Evolutionary conservation across 2,329 filamentous ascomycete species (phyloP).

Genomic region (Ambrosiella beaveri): DNA sequence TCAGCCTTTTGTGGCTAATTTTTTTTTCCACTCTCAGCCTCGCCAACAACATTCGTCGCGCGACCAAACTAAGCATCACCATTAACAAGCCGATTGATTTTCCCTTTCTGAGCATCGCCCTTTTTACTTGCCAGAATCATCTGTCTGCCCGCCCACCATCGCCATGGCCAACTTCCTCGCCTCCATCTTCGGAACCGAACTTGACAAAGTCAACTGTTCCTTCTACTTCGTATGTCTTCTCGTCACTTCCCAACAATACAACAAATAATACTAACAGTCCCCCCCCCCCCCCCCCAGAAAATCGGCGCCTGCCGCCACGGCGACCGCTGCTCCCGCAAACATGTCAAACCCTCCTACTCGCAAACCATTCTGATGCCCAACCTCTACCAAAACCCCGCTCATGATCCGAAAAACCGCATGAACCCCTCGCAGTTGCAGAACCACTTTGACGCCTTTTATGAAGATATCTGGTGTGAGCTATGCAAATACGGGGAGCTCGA

Average conservation of each 20-base stretch:
- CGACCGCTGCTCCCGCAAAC: conserved; percentile 93
- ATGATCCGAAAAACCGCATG: conserved; percentile 94
- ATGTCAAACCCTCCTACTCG: conserved; percentile 96
- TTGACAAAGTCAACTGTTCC: conserved; percentile 98
- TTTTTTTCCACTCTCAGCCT: too few species aligned
- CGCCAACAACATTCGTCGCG: too few species aligned
- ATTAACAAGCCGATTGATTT: too few species aligned
- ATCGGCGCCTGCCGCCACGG: conserved; percentile 97
- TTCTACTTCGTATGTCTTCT: conserved; percentile 52
- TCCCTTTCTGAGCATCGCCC: too few species aligned
- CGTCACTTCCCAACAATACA: not conserved
- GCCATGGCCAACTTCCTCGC: conserved; percentile 94
- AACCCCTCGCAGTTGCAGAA: conserved; percentile 91
- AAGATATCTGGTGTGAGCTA: conserved; percentile 99
- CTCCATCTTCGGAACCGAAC: conserved; percentile 98
- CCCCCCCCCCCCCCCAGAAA: conserved; percentile 45
- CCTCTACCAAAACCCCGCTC: conserved; percentile 96
- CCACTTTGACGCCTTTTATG: conserved; percentile 99
- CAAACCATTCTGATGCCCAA: conserved; percentile 97
- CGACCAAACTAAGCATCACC: too few species aligned
- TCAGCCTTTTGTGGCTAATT: not conserved
- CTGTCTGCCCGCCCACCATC: conserved; percentile 6
- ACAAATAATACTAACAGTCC: conserved; percentile 5
- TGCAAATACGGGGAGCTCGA: conserved; percentile 97
- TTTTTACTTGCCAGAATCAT: conserved; percentile 1